Evolutionary conservation across 805 yeast species (phyloP), one percentile per base, ranked within the genome.

Genomic region (Candida chauliodis): DNA sequence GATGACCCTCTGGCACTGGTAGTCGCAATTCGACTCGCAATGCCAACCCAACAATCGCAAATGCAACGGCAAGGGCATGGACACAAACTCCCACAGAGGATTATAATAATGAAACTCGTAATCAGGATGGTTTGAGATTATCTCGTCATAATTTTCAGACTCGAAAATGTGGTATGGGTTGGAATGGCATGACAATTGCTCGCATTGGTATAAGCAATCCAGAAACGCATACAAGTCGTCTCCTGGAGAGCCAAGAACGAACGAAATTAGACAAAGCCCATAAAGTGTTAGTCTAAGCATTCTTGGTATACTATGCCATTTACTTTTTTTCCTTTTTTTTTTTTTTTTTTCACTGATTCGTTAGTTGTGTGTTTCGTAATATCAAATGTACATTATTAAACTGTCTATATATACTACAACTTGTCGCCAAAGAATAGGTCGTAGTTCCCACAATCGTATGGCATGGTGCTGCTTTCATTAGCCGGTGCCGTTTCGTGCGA

Each of bases 11-110:
- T 93, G 98, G 58, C 99, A 93, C 49, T 80, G 84, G 59, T 93
- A 93, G 61, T 93, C 98, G 61, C 99, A 93, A 53, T 93, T 81
- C 20, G 80, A 73, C 2, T 61, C 61, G 55, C 95, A 87, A 41
- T 76, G 75, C 96, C 96, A 89, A 1, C 71, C 69, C 11, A 90
- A 52, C 1, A 76, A 45, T 33, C 55, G 53, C 43, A 78, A 58
- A 41, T 63, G 62, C 9, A 50, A 45, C 2, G 71, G 70, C 14
- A 78, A 55, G 2, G 77, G 74, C 43, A 55, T 37, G 13, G 45
- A 42, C 8, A 56, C 58, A 38, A 76, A 75, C 2, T 44, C 36
- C 55, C 70, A 61, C 14, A 55, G 47, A 6, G 55, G 60, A 43
- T 53, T 57, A 43, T 53, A 71, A 24, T 53, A 51, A 20, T 40